Evolutionary conservation across 2,329 filamentous ascomycete species (phyloP).

Genomic region (Ramularia endophylla): DNA sequence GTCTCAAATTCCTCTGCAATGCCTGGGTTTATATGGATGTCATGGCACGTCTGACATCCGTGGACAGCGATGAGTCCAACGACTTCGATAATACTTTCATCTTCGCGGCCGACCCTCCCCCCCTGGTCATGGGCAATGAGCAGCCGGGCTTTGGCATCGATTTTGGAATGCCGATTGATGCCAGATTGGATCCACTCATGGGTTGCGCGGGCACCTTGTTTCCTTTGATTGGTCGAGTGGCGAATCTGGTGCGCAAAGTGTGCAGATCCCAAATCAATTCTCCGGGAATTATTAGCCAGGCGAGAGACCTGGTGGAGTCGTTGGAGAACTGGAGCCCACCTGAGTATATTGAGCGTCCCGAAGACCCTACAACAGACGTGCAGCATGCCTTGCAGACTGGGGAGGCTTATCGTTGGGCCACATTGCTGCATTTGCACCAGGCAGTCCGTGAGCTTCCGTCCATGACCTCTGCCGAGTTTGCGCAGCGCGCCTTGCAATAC

Average conservation of each 20-base stretch:
- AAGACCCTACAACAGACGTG: slow-evolving; percentile 57
- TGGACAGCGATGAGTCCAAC: slow-evolving; percentile 51
- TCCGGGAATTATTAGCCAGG: slow-evolving; percentile 56
- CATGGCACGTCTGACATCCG: slow-evolving; percentile 60
- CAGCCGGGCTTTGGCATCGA: slow-evolving; percentile 32
- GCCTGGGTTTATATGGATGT: slow-evolving; percentile 71
- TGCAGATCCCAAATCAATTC: slow-evolving; percentile 51
- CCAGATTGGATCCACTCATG: slow-evolving; percentile 64
- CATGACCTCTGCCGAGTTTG: slow-evolving; percentile 50
- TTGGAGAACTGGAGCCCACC: slow-evolving; percentile 59
- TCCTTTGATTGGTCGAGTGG: slow-evolving; percentile 61
- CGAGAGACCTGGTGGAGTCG: slow-evolving; percentile 54
- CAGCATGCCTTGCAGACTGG: slow-evolving; percentile 62
- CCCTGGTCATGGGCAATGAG: slow-evolving; percentile 14
- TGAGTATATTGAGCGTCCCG: slow-evolving; percentile 52
- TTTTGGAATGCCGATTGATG: slow-evolving; percentile 36
- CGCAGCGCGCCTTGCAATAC: slow-evolving; percentile 55
- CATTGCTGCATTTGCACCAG: slow-evolving; percentile 60
- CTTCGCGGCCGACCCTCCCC: slow-evolving; percentile 33
- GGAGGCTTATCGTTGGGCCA: slow-evolving; percentile 62
- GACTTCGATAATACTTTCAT: slow-evolving; percentile 46
- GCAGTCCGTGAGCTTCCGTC: slow-evolving; percentile 63
- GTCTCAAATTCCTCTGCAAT: slow-evolving; percentile 63
- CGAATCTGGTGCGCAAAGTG: slow-evolving; percentile 59
- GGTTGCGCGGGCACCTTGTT: slow-evolving; percentile 63